A percentile compares a stretch with the other conserved stretches of the same genome.
Evolutionary conservation across 108 stramenopile species (phyloP).

Genomic region (Pseudonitzschia pungens): DNA sequence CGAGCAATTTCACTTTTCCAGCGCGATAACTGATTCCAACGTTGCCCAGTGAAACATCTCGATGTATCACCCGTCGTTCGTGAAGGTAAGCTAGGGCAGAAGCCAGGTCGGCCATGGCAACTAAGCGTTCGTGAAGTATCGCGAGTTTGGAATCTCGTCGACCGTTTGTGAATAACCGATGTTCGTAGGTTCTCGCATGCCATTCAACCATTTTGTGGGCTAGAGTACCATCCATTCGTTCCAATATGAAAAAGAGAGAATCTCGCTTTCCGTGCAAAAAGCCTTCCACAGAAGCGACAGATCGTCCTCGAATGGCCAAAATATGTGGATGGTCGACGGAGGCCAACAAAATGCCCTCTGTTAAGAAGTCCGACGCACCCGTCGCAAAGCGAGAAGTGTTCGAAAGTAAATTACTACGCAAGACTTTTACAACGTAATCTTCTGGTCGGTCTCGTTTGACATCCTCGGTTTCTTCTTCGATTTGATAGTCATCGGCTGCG

Average conservation of each 20-base stretch:
- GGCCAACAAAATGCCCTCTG: constrained; percentile 33
- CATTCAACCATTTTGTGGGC: constrained; percentile 35
- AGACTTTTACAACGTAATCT: constrained; percentile 34
- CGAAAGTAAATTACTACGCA: constrained; percentile 19
- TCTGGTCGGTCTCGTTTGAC: constrained; percentile 20
- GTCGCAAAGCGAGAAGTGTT: constrained; percentile 33
- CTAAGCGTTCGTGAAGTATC: constrained; percentile 14
- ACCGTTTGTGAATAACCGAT: not conserved
- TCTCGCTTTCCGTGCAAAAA: constrained; percentile 37
- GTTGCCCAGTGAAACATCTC: constrained; percentile 38
- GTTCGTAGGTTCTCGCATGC: constrained; percentile 10
- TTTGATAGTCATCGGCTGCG: not conserved
- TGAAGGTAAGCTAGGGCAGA: constrained; percentile 9
- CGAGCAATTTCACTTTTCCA: constrained; percentile 32
- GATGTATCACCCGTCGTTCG: constrained; percentile 32
- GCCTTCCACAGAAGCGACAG: constrained; percentile 30
- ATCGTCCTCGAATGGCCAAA: constrained; percentile 34
- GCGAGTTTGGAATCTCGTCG: not conserved
- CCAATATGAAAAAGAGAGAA: constrained; percentile 36
- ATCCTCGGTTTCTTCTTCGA: constrained; percentile 13
- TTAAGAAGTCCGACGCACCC: constrained; percentile 32
- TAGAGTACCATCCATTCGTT: constrained; percentile 38
- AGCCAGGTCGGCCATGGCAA: constrained; percentile 4
- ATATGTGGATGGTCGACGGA: constrained; percentile 40
- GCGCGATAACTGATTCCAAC: constrained; percentile 29